A percentile compares a stretch with the other conserved stretches of the same genome.
These are phyloP conservation scores for Paraurostyla sp. DNA, from an alignment of 73 alveolate genomes.

Conservation along the genomic window DNA sequence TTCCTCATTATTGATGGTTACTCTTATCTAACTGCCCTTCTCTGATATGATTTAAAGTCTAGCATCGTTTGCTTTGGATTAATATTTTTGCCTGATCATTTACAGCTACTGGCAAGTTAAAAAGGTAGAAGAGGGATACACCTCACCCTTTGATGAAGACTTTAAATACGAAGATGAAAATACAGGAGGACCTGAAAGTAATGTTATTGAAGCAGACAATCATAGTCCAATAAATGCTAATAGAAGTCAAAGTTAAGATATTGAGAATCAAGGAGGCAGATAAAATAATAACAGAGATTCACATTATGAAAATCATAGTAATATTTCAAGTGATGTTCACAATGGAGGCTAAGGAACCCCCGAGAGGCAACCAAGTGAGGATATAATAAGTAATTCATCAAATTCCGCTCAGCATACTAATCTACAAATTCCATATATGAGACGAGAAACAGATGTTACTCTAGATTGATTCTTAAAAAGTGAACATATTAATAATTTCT, in stretches of 20 bases:
- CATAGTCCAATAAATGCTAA: no score
- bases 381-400: no score
- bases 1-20: slow-evolving; percentile 28
- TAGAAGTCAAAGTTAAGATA: no score
- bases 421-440: slow-evolving; percentile 24
- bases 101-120: slow-evolving; percentile 43
- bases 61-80: slow-evolving; percentile 35
- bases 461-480: background rate
- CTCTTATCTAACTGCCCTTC: slow-evolving; percentile 44
- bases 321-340: no score
- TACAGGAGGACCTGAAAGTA: no score
- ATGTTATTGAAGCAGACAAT: no score
- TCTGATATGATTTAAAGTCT: slow-evolving; percentile 37
- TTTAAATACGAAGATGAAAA: background rate
- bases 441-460: slow-evolving; percentile 43
- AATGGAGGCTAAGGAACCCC: no score
- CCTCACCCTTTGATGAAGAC: slow-evolving; percentile 7
- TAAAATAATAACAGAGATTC: no score
- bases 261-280: no score
- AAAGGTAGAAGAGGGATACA: background rate
- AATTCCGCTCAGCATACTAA: no score
- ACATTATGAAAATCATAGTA: no score
- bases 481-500: background rate
- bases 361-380: no score
- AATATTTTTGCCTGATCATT: slow-evolving; percentile 37